A percentile compares a stretch with the other conserved stretches of the same genome.
These are phyloP conservation scores for Tylopilus cervinicoccineus DNA, from an alignment of 768 basidiomycete genomes.

Conservation along the genomic window DNA sequence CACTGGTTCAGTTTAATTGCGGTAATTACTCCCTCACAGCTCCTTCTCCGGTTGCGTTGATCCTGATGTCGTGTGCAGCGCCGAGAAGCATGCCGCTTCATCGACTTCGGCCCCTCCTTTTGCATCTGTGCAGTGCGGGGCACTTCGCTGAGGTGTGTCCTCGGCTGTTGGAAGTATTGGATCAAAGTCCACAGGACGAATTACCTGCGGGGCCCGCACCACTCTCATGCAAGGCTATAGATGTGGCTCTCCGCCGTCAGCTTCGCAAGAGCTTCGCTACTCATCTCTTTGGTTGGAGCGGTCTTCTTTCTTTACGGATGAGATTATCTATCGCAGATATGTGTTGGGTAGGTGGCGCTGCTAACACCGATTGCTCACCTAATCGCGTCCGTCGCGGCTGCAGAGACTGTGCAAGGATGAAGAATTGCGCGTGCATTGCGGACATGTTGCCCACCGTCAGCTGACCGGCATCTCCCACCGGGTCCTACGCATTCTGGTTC, in stretches of 20 bases:
- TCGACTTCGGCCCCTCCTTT: slow-evolving; percentile 31
- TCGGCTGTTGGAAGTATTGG: slow-evolving; percentile 45
- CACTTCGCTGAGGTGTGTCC: slow-evolving; percentile 36
- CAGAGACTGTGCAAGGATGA: slow-evolving; percentile 48
- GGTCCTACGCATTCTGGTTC: slow-evolving; percentile 50
- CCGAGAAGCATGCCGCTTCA: slow-evolving; percentile 24
- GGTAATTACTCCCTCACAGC: slow-evolving; percentile 37
- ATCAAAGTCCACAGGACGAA: slow-evolving; percentile 28
- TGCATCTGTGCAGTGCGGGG: slow-evolving; percentile 33
- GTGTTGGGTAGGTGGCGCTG: slow-evolving; percentile 37
- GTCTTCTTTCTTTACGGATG: slow-evolving; percentile 50
- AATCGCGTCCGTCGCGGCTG: slow-evolving; percentile 24
- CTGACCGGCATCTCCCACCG: slow-evolving; percentile 51
- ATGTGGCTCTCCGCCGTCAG: slow-evolving; percentile 37
- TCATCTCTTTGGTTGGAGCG: slow-evolving; percentile 62
- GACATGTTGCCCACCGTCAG: slow-evolving; percentile 47
- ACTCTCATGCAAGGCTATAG: slow-evolving; percentile 24
- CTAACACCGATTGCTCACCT: slow-evolving; percentile 13
- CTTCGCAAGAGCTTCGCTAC: slow-evolving; percentile 49
- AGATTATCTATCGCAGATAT: slow-evolving; percentile 44
- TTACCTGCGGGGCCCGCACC: slow-evolving; percentile 34
- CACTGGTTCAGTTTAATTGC: slow-evolving; percentile 26
- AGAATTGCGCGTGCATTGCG: slow-evolving; percentile 43
- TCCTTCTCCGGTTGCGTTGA: slow-evolving; percentile 6
- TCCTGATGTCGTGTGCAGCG: slow-evolving; percentile 13